Percentiles rank a stretch among this genome's conserved stretches.
These are phyloP conservation scores for Metschnikowia rubicola DNA, from an alignment of 805 yeast genomes.

Conservation along the genomic window DNA sequence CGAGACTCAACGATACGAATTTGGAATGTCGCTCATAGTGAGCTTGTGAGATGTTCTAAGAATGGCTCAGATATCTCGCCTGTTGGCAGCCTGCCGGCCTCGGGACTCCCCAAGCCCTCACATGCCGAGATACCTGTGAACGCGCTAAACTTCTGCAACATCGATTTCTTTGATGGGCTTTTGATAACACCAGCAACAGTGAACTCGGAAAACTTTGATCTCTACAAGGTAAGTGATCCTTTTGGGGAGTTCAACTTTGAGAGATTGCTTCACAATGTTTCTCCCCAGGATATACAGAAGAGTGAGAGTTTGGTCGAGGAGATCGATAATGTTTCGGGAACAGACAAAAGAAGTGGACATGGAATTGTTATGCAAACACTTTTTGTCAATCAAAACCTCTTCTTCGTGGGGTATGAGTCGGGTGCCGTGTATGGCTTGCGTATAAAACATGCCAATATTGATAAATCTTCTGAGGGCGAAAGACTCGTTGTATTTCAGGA, in stretches of 20 bases:
- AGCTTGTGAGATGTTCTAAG: slow-evolving; percentile 2
- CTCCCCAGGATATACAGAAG: slow-evolving; percentile 6
- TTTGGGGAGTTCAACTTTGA: slow-evolving; percentile 19
- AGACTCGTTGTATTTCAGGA: slow-evolving; percentile 26
- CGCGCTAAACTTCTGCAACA: slow-evolving; percentile 67
- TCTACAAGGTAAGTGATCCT: slow-evolving; percentile 42
- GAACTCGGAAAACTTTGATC: slow-evolving; percentile 61
- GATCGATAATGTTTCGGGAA: slow-evolving; percentile 1
- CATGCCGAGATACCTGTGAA: slow-evolving; percentile 60
- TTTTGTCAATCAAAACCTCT: slow-evolving; percentile 29
- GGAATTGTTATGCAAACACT: slow-evolving; percentile 67
- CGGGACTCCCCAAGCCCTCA: slow-evolving; percentile 17
- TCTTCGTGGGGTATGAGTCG: slow-evolving; percentile 68
- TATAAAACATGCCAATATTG: slow-evolving; percentile 15
- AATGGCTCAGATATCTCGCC: slow-evolving; percentile 2
- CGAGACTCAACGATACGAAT: slow-evolving; percentile 55
- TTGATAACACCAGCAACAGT: slow-evolving; percentile 61
- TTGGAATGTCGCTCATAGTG: slow-evolving; percentile 33
- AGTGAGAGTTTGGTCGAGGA: slow-evolving; percentile 9
- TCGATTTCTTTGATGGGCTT: slow-evolving; percentile 24
- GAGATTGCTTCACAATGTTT: slow-evolving; percentile 33
- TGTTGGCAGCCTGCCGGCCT: neutral
- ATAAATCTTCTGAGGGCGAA: slow-evolving; percentile 1
- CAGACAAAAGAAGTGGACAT: slow-evolving; percentile 26
- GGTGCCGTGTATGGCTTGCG: slow-evolving; percentile 47